Conservation (phyloP, 176 grass and related monocot genomes). For the Oryza meyeriana region DNA sequence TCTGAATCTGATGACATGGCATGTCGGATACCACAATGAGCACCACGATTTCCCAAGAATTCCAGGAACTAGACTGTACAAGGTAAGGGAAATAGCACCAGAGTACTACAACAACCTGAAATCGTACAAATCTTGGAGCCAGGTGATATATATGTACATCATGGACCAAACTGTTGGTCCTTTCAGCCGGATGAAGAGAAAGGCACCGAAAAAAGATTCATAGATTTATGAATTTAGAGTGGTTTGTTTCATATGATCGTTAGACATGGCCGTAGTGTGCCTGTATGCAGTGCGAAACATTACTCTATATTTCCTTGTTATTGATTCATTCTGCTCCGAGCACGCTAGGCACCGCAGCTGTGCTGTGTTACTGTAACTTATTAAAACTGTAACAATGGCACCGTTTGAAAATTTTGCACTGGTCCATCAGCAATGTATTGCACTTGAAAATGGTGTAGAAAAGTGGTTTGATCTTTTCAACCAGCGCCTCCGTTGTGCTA, state of each 20-base stretch:
- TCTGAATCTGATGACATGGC: conserved; percentile 88
- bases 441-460: neutral
- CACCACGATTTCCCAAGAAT: conserved; percentile 98
- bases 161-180: conserved; percentile 77
- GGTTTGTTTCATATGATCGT: neutral
- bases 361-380: neutral
- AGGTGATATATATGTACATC: conserved; percentile 98
- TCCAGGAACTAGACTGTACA: conserved; percentile 66
- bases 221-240: conserved; percentile 21
- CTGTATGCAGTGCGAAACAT: neutral
- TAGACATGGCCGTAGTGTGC: neutral
- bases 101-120: conserved; percentile 75
- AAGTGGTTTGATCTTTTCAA: neutral
- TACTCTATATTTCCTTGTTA: neutral
- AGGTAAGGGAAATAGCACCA: conserved; percentile 79
- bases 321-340: neutral
- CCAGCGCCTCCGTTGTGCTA: too few relatives aligned
- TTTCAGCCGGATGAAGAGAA: conserved; percentile 95
- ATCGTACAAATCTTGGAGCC: conserved; percentile 81
- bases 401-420: neutral
- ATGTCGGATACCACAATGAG: conserved; percentile 93
- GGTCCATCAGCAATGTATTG: neutral
- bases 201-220: conserved; percentile 53
- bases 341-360: neutral
- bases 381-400: neutral